Base-by-base conservation (phyloP, 202 grass and related monocot genomes). In the Bolboschoenoplectus hybrid region DNA sequence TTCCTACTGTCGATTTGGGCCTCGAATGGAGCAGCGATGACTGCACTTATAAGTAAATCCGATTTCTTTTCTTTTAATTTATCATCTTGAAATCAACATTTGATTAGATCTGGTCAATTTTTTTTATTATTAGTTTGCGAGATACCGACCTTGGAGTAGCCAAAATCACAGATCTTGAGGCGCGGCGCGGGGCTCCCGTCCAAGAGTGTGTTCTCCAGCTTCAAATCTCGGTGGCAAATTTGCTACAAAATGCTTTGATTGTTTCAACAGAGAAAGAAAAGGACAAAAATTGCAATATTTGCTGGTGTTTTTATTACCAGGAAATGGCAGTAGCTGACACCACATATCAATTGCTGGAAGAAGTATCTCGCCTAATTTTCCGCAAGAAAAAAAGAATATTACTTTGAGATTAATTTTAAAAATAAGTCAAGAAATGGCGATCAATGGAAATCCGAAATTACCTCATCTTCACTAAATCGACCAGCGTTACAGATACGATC, bases 201-300 rank as follows among this genome's bases (percentile, higher is more conserved):
- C 44, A 97, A 86, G 40, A 97, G 74, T 67, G 92, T 94, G 91
- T 97, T 97, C 85, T 97, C 95, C 61, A 97, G 82, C 85, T 97
- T 97, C 88, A 97, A 93, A 84, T 97, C 95, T 88, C 95, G 95
- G 87, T 97, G 95, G 63, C 95, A 97, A 90, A 97, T 93, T 97
- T 97, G 92, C 95, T 97, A 89, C 52, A 40, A 67, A 85, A 86
- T 51, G 57, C 12, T 61, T 84, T 87, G 10, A 81, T 71, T 64
- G 62, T 73, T 38, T 53, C 16, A 39, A 17, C 1, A 65, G 32
- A 34, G 9, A 12, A 14, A 43, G 40, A 57, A 71, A 84, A 61
- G 13, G 73, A 39, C 61, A n/a, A 2, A 39, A 84, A 20, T 67
- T 64, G 6, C 1, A 45, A 75, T 75, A 44, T 34, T 75, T 75